These are phyloP conservation scores for Rhipidocladum racemiflorum DNA, from an alignment of 176 grass and related monocot species.

Conservation along the genomic window DNA sequence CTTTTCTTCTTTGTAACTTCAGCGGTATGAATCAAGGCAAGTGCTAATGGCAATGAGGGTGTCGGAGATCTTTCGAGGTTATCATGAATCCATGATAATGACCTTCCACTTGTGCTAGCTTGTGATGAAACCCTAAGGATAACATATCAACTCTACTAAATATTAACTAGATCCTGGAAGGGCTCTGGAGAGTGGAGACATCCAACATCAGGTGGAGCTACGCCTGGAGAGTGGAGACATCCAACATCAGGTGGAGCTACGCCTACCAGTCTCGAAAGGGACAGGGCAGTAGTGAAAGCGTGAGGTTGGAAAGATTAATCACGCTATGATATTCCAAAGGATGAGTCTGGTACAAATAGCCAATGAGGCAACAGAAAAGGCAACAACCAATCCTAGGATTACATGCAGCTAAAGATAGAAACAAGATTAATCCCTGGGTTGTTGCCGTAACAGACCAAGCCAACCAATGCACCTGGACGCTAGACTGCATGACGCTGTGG, in stretches of 20 bases:
- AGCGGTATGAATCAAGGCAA: slow-evolving; percentile 25
- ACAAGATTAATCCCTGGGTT: too few species aligned
- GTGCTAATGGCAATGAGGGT: slow-evolving; percentile 18
- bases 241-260: slow-evolving; percentile 7
- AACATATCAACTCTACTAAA: too few species aligned
- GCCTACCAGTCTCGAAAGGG: slow-evolving; percentile 32
- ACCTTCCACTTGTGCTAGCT: slow-evolving; percentile 29
- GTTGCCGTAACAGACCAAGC: too few species aligned
- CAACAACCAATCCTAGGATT: too few species aligned
- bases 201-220: slow-evolving; percentile 5
- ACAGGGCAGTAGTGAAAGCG: neutral
- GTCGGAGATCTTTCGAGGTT: slow-evolving; percentile 23
- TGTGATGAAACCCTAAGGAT: slow-evolving; percentile 24
- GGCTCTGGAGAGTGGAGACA: neutral
- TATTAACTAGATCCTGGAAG: slow-evolving; percentile 6
- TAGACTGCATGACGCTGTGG: too few species aligned
- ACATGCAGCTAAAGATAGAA: too few species aligned
- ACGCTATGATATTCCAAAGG: too few species aligned
- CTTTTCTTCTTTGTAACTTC: neutral
- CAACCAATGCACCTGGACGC: too few species aligned
- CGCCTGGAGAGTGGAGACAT: too few species aligned
- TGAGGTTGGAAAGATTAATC: too few species aligned
- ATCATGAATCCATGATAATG: slow-evolving; percentile 37
- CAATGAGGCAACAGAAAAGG: too few species aligned
- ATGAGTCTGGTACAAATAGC: too few species aligned